These are phyloP conservation scores for Beta corolliflora DNA, from an alignment of 179 eudicot species.

Conservation along the genomic window DNA sequence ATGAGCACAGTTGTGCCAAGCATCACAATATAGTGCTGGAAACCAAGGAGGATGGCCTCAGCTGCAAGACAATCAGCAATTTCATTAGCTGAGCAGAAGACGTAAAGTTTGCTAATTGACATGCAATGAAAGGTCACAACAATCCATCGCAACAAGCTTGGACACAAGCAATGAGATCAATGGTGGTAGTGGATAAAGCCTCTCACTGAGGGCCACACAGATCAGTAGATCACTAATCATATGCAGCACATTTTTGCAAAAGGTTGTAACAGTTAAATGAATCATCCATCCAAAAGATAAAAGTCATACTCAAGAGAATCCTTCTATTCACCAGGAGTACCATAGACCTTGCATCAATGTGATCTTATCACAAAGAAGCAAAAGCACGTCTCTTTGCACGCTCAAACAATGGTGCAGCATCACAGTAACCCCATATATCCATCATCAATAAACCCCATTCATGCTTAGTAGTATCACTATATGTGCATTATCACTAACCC, in stretches of 20 bases:
- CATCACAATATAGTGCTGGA: conserved; percentile 93
- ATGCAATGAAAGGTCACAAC: not conserved
- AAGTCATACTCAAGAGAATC: not conserved
- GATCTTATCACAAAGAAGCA: not conserved
- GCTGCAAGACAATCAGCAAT: conserved; percentile 51
- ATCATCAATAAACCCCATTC: too few relatives aligned
- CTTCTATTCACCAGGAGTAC: not conserved
- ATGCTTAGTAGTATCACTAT: too few relatives aligned
- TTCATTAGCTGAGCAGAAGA: conserved; percentile 14
- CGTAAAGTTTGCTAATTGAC: not conserved
- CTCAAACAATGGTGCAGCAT: too few relatives aligned
- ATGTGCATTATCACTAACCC: too few relatives aligned
- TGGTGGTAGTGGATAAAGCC: not conserved
- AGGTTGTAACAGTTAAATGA: not conserved
- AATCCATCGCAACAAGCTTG: not conserved
- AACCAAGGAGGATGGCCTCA: conserved; percentile 95
- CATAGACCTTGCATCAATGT: not conserved
- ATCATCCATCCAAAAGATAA: not conserved
- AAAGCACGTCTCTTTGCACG: too few relatives aligned
- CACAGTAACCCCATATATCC: too few relatives aligned
- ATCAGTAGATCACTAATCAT: too few relatives aligned
- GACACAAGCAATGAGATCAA: not conserved
- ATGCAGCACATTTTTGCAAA: not conserved
- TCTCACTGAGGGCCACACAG: not conserved
- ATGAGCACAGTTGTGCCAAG: conserved; percentile 94